Conservation (phyloP, 164 flowering plant genomes). For the Vitis riparia region DNA sequence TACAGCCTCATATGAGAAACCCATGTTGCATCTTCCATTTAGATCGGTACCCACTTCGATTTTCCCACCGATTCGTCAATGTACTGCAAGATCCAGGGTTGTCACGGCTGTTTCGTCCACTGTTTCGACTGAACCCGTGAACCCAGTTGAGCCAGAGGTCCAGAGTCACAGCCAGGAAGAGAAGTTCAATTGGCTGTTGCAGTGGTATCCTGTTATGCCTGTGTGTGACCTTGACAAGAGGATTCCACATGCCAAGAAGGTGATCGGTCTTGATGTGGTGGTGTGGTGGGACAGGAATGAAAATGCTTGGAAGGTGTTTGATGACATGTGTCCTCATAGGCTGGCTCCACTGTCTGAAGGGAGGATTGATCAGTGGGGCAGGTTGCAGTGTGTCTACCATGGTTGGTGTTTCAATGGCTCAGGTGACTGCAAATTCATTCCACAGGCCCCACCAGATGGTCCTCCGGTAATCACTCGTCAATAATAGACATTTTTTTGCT, state of each 20-base stretch:
- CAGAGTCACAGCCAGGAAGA: conserved; percentile 21
- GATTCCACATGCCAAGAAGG: conserved; percentile 49
- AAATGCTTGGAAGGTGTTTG: conserved; percentile 53
- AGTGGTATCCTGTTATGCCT: conserved; percentile 58
- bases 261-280: conserved; percentile 57
- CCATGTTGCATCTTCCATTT: conserved; percentile 12
- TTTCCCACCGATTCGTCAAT: conserved; percentile 3
- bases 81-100: conserved; percentile 18
- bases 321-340: conserved; percentile 59
- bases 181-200: conserved; percentile 51
- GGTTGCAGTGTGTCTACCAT: conserved; percentile 70
- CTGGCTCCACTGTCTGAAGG: conserved; percentile 67
- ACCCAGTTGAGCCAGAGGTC: conserved; percentile 24
- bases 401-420: conserved; percentile 69
- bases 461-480: too few species aligned
- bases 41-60: conserved; percentile 11
- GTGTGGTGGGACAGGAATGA: conserved; percentile 65
- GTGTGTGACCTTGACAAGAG: conserved; percentile 57
- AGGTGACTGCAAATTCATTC: conserved; percentile 25
- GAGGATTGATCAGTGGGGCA: conserved; percentile 58
- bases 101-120: conserved; percentile 23
- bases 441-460: background rate
- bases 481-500: too few species aligned
- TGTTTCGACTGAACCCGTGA: conserved; percentile 17
- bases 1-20: conserved; percentile 11